Percentiles rank a stretch among this genome's conserved stretches.
Conservation (phyloP, 192 early-diverging fungal genomes). For the Podila epicladia region DNA sequence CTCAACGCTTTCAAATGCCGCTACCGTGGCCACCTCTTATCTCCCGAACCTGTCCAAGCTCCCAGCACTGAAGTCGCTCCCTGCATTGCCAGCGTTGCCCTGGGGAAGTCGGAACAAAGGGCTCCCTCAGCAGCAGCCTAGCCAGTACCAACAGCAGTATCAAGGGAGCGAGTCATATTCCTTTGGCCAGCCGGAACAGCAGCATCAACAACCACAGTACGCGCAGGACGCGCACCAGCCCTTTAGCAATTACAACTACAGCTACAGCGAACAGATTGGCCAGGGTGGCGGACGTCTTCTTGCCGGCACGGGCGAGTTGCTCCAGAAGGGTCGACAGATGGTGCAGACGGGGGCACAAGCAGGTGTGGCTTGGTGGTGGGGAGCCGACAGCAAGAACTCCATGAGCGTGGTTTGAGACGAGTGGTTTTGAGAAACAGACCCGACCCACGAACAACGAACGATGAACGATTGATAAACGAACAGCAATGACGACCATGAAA, state of each 20-base stretch:
- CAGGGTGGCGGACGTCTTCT: background rate
- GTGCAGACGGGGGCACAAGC: slow-evolving; percentile 41
- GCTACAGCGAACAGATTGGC: background rate
- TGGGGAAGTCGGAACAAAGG: slow-evolving; percentile 30
- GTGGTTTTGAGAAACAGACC: background rate
- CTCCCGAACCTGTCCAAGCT: slow-evolving; percentile 45
- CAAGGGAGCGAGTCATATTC: slow-evolving; percentile 2
- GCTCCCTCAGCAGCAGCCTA: slow-evolving; percentile 26
- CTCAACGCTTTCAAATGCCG: slow-evolving; percentile 43
- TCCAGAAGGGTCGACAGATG: slow-evolving; percentile 40
- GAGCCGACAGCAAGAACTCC: slow-evolving; percentile 29
- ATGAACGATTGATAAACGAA: background rate
- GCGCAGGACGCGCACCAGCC: background rate
- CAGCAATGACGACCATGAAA: background rate
- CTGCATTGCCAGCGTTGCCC: slow-evolving; percentile 18
- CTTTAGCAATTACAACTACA: background rate
- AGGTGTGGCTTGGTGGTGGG: slow-evolving; percentile 51
- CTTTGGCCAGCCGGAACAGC: slow-evolving; percentile 7
- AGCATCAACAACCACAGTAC: slow-evolving; percentile 12
- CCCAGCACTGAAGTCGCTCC: slow-evolving; percentile 13
- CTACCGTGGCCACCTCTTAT: slow-evolving; percentile 40
- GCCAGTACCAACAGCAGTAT: background rate
- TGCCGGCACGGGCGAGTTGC: slow-evolving; percentile 14
- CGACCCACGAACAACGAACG: background rate
- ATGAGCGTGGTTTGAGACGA: slow-evolving; percentile 20